Conservation (phyloP, 495 filamentous ascomycete species). For the Durotheca rogersii region DNA sequence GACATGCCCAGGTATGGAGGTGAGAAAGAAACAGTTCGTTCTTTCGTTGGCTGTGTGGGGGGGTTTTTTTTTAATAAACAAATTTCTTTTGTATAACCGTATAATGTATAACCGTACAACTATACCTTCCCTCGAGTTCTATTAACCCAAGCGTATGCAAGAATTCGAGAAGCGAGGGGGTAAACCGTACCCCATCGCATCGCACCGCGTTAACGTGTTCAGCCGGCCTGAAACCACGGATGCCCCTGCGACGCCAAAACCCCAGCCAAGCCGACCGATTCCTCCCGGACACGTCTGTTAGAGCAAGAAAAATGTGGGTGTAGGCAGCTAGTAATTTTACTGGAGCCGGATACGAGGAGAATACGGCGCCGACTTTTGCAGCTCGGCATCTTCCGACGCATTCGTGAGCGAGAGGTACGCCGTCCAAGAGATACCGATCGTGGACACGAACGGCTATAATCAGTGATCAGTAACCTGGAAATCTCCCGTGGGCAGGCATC, state of each 20-base stretch:
- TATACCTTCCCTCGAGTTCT: no score
- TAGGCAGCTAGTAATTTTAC: slow-evolving; percentile 9
- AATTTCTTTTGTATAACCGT: no score
- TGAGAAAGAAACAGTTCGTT: no score
- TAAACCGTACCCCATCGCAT: no score
- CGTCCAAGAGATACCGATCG: slow-evolving; percentile 98
- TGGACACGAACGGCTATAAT: slow-evolving; percentile 88
- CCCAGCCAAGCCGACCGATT: slow-evolving; percentile 11
- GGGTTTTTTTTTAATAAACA: no score
- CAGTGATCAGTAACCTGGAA: slow-evolving; percentile 11
- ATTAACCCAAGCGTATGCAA: no score
- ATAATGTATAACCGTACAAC: no score
- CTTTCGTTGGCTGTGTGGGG: no score
- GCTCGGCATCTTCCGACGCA: slow-evolving; percentile 66
- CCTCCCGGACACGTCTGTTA: slow-evolving; percentile 4
- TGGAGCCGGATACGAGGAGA: slow-evolving; percentile 35
- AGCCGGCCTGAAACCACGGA: slow-evolving; percentile 3
- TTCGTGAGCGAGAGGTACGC: slow-evolving; percentile 95
- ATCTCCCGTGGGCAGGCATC: background rate
- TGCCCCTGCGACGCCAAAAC: slow-evolving; percentile 14
- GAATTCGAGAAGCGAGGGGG: no score
- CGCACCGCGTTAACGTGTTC: background rate
- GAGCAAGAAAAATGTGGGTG: slow-evolving; percentile 1
- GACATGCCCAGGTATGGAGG: no score
- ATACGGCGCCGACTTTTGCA: slow-evolving; percentile 30